A percentile compares a stretch with the other conserved stretches of the same genome.
Conservation (phyloP, 2,329 filamentous ascomycete genomes). For the Nakataea oryzae region DNA sequence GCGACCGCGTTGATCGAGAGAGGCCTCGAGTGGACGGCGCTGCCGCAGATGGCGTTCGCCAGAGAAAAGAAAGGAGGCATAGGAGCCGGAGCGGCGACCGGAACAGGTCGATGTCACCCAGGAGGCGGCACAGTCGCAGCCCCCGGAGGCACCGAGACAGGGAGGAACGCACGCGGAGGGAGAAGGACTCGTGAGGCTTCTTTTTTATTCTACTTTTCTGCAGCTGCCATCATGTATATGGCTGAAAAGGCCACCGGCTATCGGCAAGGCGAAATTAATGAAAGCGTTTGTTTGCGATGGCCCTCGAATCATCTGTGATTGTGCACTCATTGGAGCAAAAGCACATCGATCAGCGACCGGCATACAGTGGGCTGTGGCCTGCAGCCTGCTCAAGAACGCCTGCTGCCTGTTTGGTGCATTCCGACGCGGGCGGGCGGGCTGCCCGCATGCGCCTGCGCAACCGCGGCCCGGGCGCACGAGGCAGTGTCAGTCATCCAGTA, state of each 20-base stretch:
- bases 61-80: not conserved
- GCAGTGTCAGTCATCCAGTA: not conserved
- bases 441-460: not conserved
- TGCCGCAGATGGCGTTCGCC: not conserved
- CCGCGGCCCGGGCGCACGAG: not conserved
- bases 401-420: not conserved
- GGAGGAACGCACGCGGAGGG: not conserved
- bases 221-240: not conserved
- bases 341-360: not conserved
- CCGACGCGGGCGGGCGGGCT: not conserved
- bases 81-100: slow-evolving; percentile 13
- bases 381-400: too few relatives aligned
- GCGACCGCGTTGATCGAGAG: not conserved
- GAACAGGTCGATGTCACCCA: slow-evolving; percentile 11
- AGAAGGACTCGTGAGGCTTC: not conserved
- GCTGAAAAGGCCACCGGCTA: too few relatives aligned
- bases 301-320: not conserved
- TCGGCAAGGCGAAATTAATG: not conserved
- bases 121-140: slow-evolving; percentile 14
- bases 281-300: not conserved
- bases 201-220: not conserved
- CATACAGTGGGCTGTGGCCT: not conserved
- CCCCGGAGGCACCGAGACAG: slow-evolving; percentile 12
- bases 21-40: not conserved
- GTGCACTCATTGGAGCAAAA: not conserved